Percentiles rank a stretch among this genome's conserved stretches.
Evolutionary conservation across 1,139 yeast species (phyloP).

Genomic region (Candida sanyaensis): DNA sequence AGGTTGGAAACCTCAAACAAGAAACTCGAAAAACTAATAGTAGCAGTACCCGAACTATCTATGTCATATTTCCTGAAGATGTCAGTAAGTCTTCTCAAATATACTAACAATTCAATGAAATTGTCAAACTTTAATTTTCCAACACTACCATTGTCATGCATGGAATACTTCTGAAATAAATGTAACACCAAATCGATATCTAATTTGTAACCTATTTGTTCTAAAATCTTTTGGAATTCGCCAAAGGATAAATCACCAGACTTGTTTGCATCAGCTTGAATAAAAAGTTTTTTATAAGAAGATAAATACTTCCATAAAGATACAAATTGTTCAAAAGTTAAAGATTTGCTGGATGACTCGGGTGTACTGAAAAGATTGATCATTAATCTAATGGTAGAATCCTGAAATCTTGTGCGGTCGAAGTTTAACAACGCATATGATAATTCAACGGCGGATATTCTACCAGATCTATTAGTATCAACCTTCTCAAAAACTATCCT

Average conservation of each 20-base stretch:
- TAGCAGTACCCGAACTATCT: conserved; percentile 76
- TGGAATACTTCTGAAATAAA: conserved; percentile 60
- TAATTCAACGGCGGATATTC: conserved; percentile 59
- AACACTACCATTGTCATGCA: conserved; percentile 35
- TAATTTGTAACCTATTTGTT: conserved; percentile 69
- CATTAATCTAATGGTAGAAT: conserved; percentile 65
- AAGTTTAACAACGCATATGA: conserved; percentile 64
- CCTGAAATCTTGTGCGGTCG: conserved; percentile 64
- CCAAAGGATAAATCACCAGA: conserved; percentile 67
- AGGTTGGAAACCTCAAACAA: conserved; percentile 60
- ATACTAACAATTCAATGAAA: conserved; percentile 79
- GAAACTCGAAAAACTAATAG: conserved; percentile 77
- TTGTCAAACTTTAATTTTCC: conserved; percentile 76
- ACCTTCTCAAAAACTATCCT: conserved; percentile 57
- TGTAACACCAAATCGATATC: conserved; percentile 63
- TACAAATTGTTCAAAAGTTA: conserved; percentile 67
- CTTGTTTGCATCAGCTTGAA: conserved; percentile 61
- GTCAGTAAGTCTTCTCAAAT: conserved; percentile 76
- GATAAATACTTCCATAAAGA: conserved; percentile 71
- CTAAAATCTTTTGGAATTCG: conserved; percentile 67
- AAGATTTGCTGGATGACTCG: conserved; percentile 28
- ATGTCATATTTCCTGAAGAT: conserved; percentile 75
- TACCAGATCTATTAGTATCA: conserved; percentile 56
- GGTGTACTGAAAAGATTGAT: conserved; percentile 52
- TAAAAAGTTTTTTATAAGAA: conserved; percentile 70